Evolutionary conservation across 164 flowering plant genomes (phyloP).

Genomic region (Umbilicus rupestris): DNA sequence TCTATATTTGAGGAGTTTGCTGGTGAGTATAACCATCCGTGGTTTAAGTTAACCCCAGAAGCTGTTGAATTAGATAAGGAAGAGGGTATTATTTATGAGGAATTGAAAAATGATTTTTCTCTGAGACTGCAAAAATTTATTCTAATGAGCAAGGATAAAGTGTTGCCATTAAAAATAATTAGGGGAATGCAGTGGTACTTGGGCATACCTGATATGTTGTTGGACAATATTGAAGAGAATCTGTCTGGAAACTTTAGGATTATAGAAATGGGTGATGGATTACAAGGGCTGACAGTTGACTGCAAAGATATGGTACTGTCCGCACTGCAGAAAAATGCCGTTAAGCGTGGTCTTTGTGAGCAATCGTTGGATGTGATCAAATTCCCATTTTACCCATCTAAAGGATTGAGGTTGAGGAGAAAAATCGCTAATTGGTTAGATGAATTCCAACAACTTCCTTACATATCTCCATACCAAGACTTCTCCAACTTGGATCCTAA

Average conservation of each 20-base stretch:
- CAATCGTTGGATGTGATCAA: conserved; percentile 27
- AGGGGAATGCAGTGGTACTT: conserved; percentile 74
- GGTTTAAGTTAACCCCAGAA: conserved; percentile 72
- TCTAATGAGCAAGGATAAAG: conserved; percentile 54
- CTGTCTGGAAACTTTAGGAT: conserved; percentile 37
- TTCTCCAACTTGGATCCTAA: conserved; percentile 37
- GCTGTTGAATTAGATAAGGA: conserved; percentile 50
- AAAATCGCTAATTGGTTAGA: conserved; percentile 63
- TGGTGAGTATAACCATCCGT: conserved; percentile 59
- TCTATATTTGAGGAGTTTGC: conserved; percentile 69
- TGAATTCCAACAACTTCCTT: conserved; percentile 69
- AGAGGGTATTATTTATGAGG: conserved; percentile 36
- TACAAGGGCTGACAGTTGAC: conserved; percentile 44
- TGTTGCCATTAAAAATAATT: conserved; percentile 57
- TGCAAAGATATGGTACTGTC: conserved; percentile 34
- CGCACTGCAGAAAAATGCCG: conserved; percentile 42
- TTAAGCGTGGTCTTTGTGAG: conserved; percentile 28
- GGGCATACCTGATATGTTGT: conserved; percentile 62
- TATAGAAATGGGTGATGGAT: conserved; percentile 62
- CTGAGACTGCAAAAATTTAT: conserved; percentile 49
- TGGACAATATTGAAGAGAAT: conserved; percentile 27
- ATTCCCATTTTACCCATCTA: conserved; percentile 60
- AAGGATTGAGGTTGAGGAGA: conserved; percentile 64
- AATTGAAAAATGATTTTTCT: conserved; percentile 29
- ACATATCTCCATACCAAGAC: conserved; percentile 73